Base-by-base conservation (phyloP, 768 basidiomycete genomes). In the Boletus insuetus region DNA sequence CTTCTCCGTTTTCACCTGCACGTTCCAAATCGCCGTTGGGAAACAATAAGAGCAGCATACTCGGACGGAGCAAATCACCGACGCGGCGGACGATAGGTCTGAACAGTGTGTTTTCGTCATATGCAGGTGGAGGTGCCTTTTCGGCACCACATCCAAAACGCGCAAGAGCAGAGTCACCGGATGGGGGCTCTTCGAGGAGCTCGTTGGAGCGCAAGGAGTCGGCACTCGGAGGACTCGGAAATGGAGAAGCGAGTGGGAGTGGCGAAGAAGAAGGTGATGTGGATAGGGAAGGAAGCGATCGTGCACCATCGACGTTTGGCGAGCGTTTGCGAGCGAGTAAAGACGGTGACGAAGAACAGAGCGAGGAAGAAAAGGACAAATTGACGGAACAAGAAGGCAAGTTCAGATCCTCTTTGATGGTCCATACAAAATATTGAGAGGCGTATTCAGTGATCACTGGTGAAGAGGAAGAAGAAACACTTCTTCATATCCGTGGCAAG, bases 401-500 rank as follows among this genome's bases (percentile, higher is more conserved):
- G 81, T 71, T 38, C 2, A 16, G 39, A 26, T 29, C 14, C 26
- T 17, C 11, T 42, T 40, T 29, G n/a, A 42, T 52, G 45, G 2
- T 0, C 1, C 1, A 31, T 35, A 19, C 46, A 16, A 32, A 14
- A 19, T 45, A 53, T 20, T 59, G 52, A 59, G 50, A 55, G 14
- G 17, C 26, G 26, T 16, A 34, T 60, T 17, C 58, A 89, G 88
- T 87, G 37, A 69, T 78, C 43, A 92, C 90, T 3, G 90, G 90
- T 10, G 90, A 92, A 70, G 90, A 92, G 67, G 87, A 89, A 20
- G 90, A 92, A 63, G 81, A 86, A 52, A 89, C 86, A 7, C 70
- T 90, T 46, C 82, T 83, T 69, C 86, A 88, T 72, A 85, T 86
- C 17, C 82, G 90, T 53, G 89, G 87, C 46, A 92, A 92, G 72